These are phyloP conservation scores for Westerdykella sp. DNA, from an alignment of 2,329 filamentous ascomycete species.

Conservation along the genomic window DNA sequence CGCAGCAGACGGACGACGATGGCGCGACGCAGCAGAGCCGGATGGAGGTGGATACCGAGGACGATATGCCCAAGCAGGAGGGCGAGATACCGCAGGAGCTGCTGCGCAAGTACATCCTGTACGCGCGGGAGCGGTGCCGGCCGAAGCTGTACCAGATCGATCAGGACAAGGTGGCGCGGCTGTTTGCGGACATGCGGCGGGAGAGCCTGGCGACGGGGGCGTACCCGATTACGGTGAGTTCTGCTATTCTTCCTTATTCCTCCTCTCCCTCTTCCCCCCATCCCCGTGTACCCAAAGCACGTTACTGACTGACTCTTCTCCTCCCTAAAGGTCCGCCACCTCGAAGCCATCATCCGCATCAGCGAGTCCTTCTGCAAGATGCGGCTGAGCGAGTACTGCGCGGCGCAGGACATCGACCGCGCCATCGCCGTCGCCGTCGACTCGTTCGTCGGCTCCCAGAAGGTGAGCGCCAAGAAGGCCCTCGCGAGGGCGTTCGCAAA, in stretches of 20 bases:
- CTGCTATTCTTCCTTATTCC: background rate
- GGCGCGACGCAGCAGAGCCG: conserved; percentile 30
- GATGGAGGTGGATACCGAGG: conserved; percentile 46
- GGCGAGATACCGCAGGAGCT: conserved; percentile 85
- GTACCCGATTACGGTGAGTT: conserved; percentile 89
- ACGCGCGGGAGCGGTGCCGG: conserved; percentile 78
- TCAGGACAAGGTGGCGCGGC: conserved; percentile 87
- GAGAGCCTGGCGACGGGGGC: conserved; percentile 91
- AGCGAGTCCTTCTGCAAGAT: conserved; percentile 94
- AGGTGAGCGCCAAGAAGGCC: conserved; percentile 96
- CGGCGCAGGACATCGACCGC: conserved; percentile 83
- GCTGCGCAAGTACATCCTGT: conserved; percentile 92
- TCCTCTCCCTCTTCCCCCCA: no score
- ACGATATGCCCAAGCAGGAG: conserved; percentile 46
- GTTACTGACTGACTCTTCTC: no score
- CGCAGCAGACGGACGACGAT: conserved; percentile 23
- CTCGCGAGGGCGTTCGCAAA: conserved; percentile 92
- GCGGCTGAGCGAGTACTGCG: conserved; percentile 95
- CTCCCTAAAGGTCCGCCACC: conserved; percentile 77
- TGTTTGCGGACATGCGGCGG: conserved; percentile 93
- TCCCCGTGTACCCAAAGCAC: no score
- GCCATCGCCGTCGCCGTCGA: conserved; percentile 96
- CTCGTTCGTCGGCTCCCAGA: conserved; percentile 92
- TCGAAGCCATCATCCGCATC: conserved; percentile 96
- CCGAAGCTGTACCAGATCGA: conserved; percentile 97